Conservation (phyloP, 2,329 filamentous ascomycete species). For the Neonectria magnoliae region DNA sequence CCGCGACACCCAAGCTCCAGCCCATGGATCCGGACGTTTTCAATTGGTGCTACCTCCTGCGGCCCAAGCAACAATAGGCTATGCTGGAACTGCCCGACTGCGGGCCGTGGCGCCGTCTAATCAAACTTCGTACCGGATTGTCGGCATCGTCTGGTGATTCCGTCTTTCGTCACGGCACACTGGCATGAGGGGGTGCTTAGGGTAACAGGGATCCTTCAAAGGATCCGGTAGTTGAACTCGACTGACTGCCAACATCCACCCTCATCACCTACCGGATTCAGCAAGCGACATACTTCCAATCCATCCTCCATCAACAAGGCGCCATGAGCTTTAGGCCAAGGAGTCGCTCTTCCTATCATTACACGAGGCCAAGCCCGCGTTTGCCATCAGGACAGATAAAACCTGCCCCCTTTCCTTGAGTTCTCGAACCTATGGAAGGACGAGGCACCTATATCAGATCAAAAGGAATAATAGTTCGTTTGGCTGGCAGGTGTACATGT, state of each 20-base stretch:
- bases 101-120: conserved; percentile 4
- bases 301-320: not conserved
- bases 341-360: not conserved
- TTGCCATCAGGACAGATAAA: not conserved
- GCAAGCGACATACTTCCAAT: not conserved
- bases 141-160: not conserved
- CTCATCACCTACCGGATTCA: not conserved
- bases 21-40: conserved; percentile 58
- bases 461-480: conserved; percentile 1
- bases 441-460: not conserved
- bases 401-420: not conserved
- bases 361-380: not conserved
- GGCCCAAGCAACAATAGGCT: conserved; percentile 39
- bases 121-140: not conserved
- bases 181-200: conserved; percentile 3
- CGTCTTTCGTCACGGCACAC: not conserved
- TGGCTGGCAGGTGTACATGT: not conserved
- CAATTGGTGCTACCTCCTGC: conserved; percentile 57
- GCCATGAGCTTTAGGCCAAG: not conserved
- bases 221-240: conserved; percentile 8
- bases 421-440: not conserved
- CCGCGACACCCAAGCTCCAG: conserved; percentile 53
- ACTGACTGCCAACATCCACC: not conserved
- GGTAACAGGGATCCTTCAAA: conserved; percentile 1
- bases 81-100: conserved; percentile 13